Evolutionary conservation across 768 basidiomycete species (phyloP).

Genomic region (Roridomyces roridus): DNA sequence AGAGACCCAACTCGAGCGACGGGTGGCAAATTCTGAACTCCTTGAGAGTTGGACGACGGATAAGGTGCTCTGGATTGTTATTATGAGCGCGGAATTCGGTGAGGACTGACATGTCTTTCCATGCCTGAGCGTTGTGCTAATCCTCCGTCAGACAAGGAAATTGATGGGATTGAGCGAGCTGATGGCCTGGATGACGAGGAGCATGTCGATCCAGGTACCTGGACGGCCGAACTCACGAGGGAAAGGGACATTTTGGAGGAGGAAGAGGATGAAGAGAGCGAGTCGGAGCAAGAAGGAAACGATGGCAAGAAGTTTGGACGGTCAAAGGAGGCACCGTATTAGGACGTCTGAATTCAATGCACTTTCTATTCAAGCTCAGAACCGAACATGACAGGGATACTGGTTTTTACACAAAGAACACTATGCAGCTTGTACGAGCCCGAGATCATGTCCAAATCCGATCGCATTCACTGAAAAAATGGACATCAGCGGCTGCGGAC

Average conservation of each 20-base stretch:
- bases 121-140: not conserved
- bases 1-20: constrained; percentile 19
- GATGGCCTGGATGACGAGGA: constrained; percentile 18
- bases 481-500: not conserved
- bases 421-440: not conserved
- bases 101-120: not conserved
- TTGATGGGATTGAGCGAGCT: constrained; percentile 27
- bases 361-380: not conserved
- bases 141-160: constrained; percentile 20
- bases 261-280: constrained; percentile 12
- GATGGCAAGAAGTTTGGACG: not conserved
- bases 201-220: constrained; percentile 3
- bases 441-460: constrained; percentile 7
- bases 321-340: not conserved
- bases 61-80: constrained; percentile 29
- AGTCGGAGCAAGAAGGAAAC: constrained; percentile 1
- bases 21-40: constrained; percentile 27
- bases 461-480: constrained; percentile 5
- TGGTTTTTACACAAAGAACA: no score
- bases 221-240: constrained; percentile 1
- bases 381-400: no score
- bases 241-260: constrained; percentile 15
- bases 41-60: constrained; percentile 29
- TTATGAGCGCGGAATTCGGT: constrained; percentile 30
- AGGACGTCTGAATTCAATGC: no score